A percentile compares a stretch with the other conserved stretches of the same genome.
These are phyloP conservation scores for Globisporangium cystogenes DNA, from an alignment of 352 stramenopile genomes.

Conservation along the genomic window DNA sequence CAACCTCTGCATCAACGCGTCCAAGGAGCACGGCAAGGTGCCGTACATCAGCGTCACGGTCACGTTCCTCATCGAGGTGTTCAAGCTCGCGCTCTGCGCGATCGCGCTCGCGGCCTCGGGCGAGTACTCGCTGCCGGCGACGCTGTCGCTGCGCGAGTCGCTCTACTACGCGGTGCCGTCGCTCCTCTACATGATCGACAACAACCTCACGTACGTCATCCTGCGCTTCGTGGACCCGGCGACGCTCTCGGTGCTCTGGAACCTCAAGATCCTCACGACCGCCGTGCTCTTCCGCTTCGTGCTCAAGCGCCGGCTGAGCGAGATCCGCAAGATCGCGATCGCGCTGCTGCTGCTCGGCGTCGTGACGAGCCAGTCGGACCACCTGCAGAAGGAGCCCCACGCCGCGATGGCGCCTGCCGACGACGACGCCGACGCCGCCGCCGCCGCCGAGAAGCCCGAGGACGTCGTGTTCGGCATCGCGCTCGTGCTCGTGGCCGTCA, in stretches of 20 bases:
- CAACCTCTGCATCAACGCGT: constrained; percentile 83
- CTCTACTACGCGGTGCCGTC: constrained; percentile 79
- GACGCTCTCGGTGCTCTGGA: constrained; percentile 85
- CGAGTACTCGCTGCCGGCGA: constrained; percentile 24
- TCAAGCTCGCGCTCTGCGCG: constrained; percentile 62
- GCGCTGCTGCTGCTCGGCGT: constrained; percentile 70
- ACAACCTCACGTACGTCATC: constrained; percentile 88
- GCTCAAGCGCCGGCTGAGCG: constrained; percentile 59
- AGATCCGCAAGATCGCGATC: constrained; percentile 75
- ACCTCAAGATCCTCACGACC: constrained; percentile 86
- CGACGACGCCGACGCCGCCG: constrained; percentile 6
- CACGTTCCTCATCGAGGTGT: constrained; percentile 80
- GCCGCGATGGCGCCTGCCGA: constrained; percentile 10
- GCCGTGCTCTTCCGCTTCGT: constrained; percentile 81
- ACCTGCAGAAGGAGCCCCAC: constrained; percentile 32
- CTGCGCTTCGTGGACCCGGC: constrained; percentile 81
- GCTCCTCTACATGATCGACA: constrained; percentile 86
- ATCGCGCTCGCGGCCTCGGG: constrained; percentile 33
- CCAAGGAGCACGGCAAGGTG: constrained; percentile 70
- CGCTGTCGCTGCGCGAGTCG: constrained; percentile 44
- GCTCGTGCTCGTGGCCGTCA: constrained; percentile 67
- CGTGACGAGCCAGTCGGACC: constrained; percentile 75
- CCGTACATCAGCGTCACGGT: constrained; percentile 80
- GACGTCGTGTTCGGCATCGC: constrained; percentile 44
- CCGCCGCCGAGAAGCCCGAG: constrained; percentile 6